Base-by-base conservation (phyloP, 768 basidiomycete genomes). In the Russula vinacea region DNA sequence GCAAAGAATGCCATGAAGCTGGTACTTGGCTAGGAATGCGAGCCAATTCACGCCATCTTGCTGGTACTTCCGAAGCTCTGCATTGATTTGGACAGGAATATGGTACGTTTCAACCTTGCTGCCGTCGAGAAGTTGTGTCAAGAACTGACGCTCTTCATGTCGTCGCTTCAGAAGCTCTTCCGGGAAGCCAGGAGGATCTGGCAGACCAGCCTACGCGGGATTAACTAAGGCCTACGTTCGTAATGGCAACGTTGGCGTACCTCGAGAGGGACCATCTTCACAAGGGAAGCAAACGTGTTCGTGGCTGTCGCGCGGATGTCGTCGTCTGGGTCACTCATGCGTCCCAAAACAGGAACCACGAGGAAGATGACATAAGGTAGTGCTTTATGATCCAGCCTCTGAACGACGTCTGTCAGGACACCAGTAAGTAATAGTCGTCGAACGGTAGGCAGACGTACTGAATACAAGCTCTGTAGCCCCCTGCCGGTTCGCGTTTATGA, bases 21-120 rank as follows among this genome's bases (percentile, higher is more conserved):
- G 97, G 73, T 97, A 99, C 73, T 97, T 98, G 22, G 94, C 92
- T 42, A 99, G 80, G 79, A 99, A 99, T 1, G 97, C 97, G 19
- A 99, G 80, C 97, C 97, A 99, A 73, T 93, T 98, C 68, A 99
- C 92, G 39, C 97, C 97, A 61, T 99, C 97, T 76, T 93, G 92
- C 75, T 99, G 97, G 73, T 99, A 99, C 73, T 94, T 93, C 64
- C 97, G 89, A 54, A 99, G 79, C 69, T 98, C 93, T 37, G 95
- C 94, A 62, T 95, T 92, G 80, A 99, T 91, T 32, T 78, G 76
- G 60, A 94, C 85, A 0, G 97, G 94, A 1, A 99, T 84, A 47
- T 77, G 76, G 73, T 98, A 99, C 66, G 88, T 86, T 69, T 94
- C 92, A 17, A 98, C 94, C 75, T 98, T 97, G 70, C 82, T 89